Conservation (phyloP, 257 asterid genomes). For the Plantago major region DNA sequence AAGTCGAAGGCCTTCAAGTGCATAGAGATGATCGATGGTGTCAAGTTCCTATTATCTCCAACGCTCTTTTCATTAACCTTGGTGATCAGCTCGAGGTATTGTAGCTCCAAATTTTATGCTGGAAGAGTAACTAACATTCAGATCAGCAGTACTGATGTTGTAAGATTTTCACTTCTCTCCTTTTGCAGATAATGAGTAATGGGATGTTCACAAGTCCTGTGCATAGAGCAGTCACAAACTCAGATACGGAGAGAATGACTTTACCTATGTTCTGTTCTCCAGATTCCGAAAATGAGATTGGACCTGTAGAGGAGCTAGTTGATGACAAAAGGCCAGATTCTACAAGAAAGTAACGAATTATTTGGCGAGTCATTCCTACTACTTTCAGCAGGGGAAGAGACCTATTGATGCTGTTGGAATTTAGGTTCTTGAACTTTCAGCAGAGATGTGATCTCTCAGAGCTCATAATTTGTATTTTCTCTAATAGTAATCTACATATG, state of each 20-base stretch:
- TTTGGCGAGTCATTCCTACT: slow-evolving; percentile 23
- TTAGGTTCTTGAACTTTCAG: too few relatives aligned
- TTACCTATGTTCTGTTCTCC: slow-evolving; percentile 48
- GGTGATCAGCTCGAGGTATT: slow-evolving; percentile 72
- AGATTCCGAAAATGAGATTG: slow-evolving; percentile 42
- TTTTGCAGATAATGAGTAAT: slow-evolving; percentile 58
- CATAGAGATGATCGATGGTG: slow-evolving; percentile 49
- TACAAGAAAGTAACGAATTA: slow-evolving; percentile 32
- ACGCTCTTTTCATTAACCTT: slow-evolving; percentile 41
- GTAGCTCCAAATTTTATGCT: background rate
- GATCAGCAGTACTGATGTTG: background rate
- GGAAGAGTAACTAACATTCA: background rate
- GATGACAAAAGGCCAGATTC: slow-evolving; percentile 38
- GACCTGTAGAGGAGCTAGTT: slow-evolving; percentile 47
- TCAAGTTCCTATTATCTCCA: slow-evolving; percentile 41
- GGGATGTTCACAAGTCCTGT: slow-evolving; percentile 55
- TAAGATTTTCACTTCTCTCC: background rate
- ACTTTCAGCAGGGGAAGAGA: too few relatives aligned
- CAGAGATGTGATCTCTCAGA: too few relatives aligned
- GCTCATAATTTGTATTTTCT: too few relatives aligned
- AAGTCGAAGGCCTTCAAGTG: slow-evolving; percentile 66
- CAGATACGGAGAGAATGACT: slow-evolving; percentile 45
- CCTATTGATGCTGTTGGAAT: too few relatives aligned
- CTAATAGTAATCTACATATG: too few relatives aligned
- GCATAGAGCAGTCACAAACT: slow-evolving; percentile 55